Evolutionary conservation across 2,329 filamentous ascomycete genomes (phyloP).

Genomic region (Elsinoe australis): DNA sequence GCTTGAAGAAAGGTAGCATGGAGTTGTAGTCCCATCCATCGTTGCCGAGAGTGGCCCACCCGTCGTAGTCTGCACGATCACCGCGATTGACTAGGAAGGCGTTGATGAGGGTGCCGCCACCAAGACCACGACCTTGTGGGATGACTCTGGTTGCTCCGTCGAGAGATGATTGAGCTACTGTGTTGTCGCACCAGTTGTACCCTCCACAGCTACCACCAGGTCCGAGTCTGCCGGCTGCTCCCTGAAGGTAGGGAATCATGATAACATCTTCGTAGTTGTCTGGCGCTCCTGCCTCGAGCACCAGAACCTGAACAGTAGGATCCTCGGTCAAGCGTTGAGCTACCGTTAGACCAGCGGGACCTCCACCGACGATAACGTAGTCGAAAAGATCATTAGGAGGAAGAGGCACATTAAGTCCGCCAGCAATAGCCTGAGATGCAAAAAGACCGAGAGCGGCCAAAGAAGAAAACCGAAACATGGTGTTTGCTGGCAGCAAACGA

Average conservation of each 20-base stretch:
- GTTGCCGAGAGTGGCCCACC: slow-evolving; percentile 52
- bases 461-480: slow-evolving; percentile 8
- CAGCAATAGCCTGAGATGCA: slow-evolving; percentile 9
- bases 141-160: slow-evolving; percentile 24
- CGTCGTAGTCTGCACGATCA: slow-evolving; percentile 45
- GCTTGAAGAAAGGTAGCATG: slow-evolving; percentile 34
- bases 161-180: slow-evolving; percentile 25
- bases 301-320: slow-evolving; percentile 26
- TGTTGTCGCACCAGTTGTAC: slow-evolving; percentile 21
- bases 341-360: slow-evolving; percentile 28
- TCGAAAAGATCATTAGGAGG: slow-evolving; percentile 22
- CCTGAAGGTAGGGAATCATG: slow-evolving; percentile 20
- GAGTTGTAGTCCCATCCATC: slow-evolving; percentile 51
- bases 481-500: neutral
- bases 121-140: slow-evolving; percentile 28
- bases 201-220: slow-evolving; percentile 19
- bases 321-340: slow-evolving; percentile 27
- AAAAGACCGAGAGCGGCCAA: slow-evolving; percentile 15
- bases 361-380: slow-evolving; percentile 27
- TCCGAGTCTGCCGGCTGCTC: slow-evolving; percentile 18
- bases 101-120: slow-evolving; percentile 32
- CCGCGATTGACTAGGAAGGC: slow-evolving; percentile 34
- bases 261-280: slow-evolving; percentile 23
- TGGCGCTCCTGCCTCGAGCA: slow-evolving; percentile 28
- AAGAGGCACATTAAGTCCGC: slow-evolving; percentile 19